Evolutionary conservation across 2,329 filamentous ascomycete genomes (phyloP), one percentile per base, ranked within the genome.

Genomic region (Epicoccum sorghinum): DNA sequence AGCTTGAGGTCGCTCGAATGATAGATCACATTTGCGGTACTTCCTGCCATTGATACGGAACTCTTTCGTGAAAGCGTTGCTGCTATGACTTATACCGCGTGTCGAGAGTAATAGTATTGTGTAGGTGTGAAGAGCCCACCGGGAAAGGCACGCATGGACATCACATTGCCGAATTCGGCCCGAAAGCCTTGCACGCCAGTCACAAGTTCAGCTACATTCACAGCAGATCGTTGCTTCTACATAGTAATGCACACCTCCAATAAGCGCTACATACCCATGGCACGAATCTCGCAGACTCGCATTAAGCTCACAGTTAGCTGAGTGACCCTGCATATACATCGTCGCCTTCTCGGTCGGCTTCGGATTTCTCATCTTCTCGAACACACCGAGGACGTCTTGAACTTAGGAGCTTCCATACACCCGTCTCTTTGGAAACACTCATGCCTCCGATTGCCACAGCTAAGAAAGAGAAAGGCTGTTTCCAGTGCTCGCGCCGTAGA

Each of bases 401-500:
- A 9, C 27, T 9, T 29, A 3, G 27, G 9, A 29, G 27, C 9
- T 3, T 29, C 27, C 9, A 9, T 7, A 29, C 27, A 29, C 9
- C 27, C 9, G 4, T 42, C n/a, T 6, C 27, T 18, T 41, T 5
- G 3, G 2, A n/a, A 18, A 18, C 4, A 23, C n/a, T 25, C n/a
- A 50, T 50, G 47, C 7, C 47, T 50, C 4, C 30, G 18, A 10
- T n/a, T 32, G n/a, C 2, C 9, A 13, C 4, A 5, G 2, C 43
- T 7, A 54, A 36, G 18, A 54, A 47, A 23, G 44, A 52, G 35
- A 44, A 25, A 58, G 65, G 76, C 18, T 78, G 76, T 44, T 71
- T 73, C 33, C 72, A 78, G 58, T 78, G 76, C 57, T 67, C 65
- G 35, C 62, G 65, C 4, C 68, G 76, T 32, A 70, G 76, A 23